A percentile compares a stretch with the other conserved stretches of the same genome.
phyloP scores from a whole-genome alignment of 1,284 basidiomycete species.

The Boletus semigastroideus region DNA sequence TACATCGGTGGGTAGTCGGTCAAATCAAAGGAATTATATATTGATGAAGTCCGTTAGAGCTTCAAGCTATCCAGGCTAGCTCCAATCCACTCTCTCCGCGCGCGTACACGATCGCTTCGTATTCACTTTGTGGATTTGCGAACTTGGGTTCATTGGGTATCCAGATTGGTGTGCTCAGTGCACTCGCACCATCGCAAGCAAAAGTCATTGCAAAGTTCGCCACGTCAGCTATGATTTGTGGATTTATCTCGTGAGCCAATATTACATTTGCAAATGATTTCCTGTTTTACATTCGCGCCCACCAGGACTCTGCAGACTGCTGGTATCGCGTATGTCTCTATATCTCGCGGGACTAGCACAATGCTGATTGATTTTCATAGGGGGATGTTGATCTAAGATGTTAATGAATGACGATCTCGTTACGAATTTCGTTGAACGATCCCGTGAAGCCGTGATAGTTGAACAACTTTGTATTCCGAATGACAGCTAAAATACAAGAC shows the following conservation, averaged over 20 bases:
- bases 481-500: neutral
- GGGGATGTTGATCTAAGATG: slow-evolving; percentile 48
- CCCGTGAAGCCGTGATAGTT: neutral
- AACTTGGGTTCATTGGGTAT: slow-evolving; percentile 87
- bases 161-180: slow-evolving; percentile 85
- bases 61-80: slow-evolving; percentile 52
- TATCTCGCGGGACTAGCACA: slow-evolving; percentile 2
- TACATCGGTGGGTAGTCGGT: slow-evolving; percentile 48
- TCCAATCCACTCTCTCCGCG: slow-evolving; percentile 63
- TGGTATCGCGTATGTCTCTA: slow-evolving; percentile 58
- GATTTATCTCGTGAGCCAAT: slow-evolving; percentile 57
- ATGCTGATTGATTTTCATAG: slow-evolving; percentile 30
- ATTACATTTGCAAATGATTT: neutral
- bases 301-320: slow-evolving; percentile 65
- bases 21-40: neutral
- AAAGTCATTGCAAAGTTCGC: slow-evolving; percentile 74
- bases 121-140: slow-evolving; percentile 88
- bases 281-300: neutral
- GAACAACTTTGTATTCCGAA: neutral
- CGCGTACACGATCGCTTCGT: slow-evolving; percentile 76
- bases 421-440: neutral
- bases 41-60: slow-evolving; percentile 32
- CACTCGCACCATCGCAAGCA: slow-evolving; percentile 76
- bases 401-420: neutral
- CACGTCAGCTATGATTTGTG: slow-evolving; percentile 77